These are phyloP conservation scores for Pestalotiopsis sp. DNA, from an alignment of 2,329 filamentous ascomycete genomes.

Conservation along the genomic window DNA sequence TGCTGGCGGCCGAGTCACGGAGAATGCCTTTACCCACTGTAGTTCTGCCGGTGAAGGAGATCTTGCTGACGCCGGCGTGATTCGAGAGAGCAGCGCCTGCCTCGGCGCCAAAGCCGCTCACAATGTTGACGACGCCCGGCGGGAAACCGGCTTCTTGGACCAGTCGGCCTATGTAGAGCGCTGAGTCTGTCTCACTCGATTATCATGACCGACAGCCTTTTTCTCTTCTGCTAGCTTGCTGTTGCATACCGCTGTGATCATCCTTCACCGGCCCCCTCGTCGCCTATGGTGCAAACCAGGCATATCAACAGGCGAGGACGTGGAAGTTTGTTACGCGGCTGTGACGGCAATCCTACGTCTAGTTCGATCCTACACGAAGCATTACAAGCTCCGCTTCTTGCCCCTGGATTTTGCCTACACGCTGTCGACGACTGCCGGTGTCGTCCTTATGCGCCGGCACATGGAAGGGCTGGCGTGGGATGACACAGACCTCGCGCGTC, in stretches of 20 bases:
- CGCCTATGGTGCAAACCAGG: conserved; percentile 41
- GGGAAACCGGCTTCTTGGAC: conserved; percentile 74
- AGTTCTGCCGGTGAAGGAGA: conserved; percentile 80
- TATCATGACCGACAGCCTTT: too few species aligned
- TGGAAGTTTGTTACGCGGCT: conserved; percentile 52
- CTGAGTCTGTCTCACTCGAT: conserved; percentile 31
- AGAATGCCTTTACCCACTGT: conserved; percentile 67
- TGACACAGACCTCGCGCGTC: conserved; percentile 47
- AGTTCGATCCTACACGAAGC: conserved; percentile 43
- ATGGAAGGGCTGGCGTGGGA: conserved; percentile 41
- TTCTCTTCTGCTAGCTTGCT: conserved; percentile 33
- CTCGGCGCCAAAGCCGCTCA: conserved; percentile 70
- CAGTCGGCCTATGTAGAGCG: conserved; percentile 59
- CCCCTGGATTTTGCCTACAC: conserved; percentile 35
- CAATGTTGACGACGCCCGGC: conserved; percentile 74
- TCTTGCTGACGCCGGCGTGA: conserved; percentile 73
- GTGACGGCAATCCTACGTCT: conserved; percentile 45
- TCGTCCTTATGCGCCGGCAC: conserved; percentile 47
- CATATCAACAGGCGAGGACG: conserved; percentile 42
- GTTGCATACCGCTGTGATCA: conserved; percentile 55
- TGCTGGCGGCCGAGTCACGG: conserved; percentile 58
- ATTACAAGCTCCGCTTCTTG: conserved; percentile 44
- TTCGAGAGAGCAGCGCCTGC: conserved; percentile 69
- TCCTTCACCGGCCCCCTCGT: conserved; percentile 49
- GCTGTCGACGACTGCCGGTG: conserved; percentile 46